phyloP scores from a whole-genome alignment of 208 protist species.

The Endotrypanum monterogeii region DNA sequence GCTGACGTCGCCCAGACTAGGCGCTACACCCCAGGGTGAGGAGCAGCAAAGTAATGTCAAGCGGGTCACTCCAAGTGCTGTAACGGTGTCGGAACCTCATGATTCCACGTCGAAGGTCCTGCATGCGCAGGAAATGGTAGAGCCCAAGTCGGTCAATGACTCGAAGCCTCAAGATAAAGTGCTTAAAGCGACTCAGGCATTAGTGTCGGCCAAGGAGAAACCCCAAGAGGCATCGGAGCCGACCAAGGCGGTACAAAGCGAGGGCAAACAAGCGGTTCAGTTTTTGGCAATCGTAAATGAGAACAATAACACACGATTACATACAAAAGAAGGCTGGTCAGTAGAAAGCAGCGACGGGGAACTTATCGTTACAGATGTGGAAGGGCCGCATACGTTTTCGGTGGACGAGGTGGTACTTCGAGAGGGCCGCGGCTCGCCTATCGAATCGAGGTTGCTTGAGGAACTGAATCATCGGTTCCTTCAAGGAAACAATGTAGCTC shows the following conservation, averaged over 20 bases:
- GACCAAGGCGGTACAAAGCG: neutral
- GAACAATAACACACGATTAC: conserved; percentile 28
- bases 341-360: conserved; percentile 19
- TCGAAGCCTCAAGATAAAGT: neutral
- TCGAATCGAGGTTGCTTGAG: conserved; percentile 46
- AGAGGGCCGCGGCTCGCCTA: conserved; percentile 21
- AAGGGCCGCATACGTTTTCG: conserved; percentile 37
- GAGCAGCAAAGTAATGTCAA: neutral
- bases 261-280: conserved; percentile 4
- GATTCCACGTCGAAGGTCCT: conserved; percentile 1
- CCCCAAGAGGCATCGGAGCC: neutral
- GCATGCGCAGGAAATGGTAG: conserved; percentile 2
- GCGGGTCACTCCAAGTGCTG: neutral
- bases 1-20: neutral
- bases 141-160: neutral
- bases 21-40: neutral
- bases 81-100: neutral
- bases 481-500: conserved; percentile 49
- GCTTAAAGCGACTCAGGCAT: neutral
- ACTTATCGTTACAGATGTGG: conserved; percentile 44
- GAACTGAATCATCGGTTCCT: conserved; percentile 41
- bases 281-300: conserved; percentile 53
- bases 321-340: conserved; percentile 46
- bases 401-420: conserved; percentile 53
- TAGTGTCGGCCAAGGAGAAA: neutral